A percentile compares a stretch with the other conserved stretches of the same genome.
These are phyloP conservation scores for Taiozyma sp. DNA, from an alignment of 1,139 yeast genomes.

Conservation along the genomic window DNA sequence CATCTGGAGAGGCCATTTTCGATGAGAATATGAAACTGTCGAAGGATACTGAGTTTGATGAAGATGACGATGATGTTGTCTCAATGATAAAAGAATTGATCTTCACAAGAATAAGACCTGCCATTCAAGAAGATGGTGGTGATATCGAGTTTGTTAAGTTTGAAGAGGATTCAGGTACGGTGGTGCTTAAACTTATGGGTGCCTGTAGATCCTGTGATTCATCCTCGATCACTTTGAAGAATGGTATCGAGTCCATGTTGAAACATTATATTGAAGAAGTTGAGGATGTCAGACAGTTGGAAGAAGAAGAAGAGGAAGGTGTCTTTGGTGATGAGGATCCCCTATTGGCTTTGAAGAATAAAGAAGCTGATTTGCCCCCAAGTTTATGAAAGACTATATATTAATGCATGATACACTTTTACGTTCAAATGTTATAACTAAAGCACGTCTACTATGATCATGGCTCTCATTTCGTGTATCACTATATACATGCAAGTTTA, in stretches of 20 bases:
- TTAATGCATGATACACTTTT: neutral
- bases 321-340: slow-evolving; percentile 12
- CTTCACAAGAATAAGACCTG: slow-evolving; percentile 93
- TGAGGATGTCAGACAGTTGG: slow-evolving; percentile 58
- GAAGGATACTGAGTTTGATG: slow-evolving; percentile 29
- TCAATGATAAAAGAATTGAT: slow-evolving; percentile 90
- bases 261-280: slow-evolving; percentile 81
- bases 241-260: slow-evolving; percentile 80
- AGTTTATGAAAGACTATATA: slow-evolving; percentile 3
- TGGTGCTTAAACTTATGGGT: slow-evolving; percentile 62
- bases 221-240: slow-evolving; percentile 68
- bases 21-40: slow-evolving; percentile 29
- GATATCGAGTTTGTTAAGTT: slow-evolving; percentile 72
- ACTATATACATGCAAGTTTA: neutral
- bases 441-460: neutral
- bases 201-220: slow-evolving; percentile 81
- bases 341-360: slow-evolving; percentile 15
- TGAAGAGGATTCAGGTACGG: slow-evolving; percentile 60
- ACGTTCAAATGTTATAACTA: neutral
- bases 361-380: slow-evolving; percentile 11
- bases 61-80: slow-evolving; percentile 53
- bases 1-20: slow-evolving; percentile 66
- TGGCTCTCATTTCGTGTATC: neutral
- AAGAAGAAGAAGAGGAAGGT: slow-evolving; percentile 36
- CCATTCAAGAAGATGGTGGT: slow-evolving; percentile 85